These are phyloP conservation scores for Cutaneotrichosporon dermatis DNA, from an alignment of 1,284 basidiomycete species.

Conservation along the genomic window DNA sequence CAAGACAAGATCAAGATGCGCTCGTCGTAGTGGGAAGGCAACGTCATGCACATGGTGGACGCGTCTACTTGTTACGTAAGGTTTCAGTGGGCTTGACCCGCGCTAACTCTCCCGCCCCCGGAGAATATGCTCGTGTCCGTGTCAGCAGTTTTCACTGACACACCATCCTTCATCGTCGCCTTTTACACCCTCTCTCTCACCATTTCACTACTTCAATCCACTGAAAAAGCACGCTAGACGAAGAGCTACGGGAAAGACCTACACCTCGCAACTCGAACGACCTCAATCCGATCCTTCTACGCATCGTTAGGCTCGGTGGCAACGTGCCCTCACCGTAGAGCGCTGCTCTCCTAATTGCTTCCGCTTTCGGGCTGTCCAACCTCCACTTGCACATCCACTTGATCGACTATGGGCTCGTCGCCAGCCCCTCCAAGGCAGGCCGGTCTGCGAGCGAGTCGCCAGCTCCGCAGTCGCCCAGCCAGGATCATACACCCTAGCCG, in stretches of 20 bases:
- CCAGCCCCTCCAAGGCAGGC: slow-evolving; percentile 32
- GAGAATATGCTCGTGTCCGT: not conserved
- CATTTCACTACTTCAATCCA: not conserved
- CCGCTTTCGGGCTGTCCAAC: not conserved
- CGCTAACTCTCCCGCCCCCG: not conserved
- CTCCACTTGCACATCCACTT: not conserved
- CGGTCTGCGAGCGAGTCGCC: slow-evolving; percentile 38
- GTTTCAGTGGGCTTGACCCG: too few relatives aligned
- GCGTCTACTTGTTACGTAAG: too few relatives aligned
- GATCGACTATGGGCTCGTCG: slow-evolving; percentile 34
- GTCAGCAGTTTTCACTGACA: slow-evolving; percentile 4
- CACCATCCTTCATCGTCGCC: not conserved
- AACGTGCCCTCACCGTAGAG: not conserved
- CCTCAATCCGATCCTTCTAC: slow-evolving; percentile 7
- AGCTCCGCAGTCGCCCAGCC: slow-evolving; percentile 60
- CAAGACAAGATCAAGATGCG: too few relatives aligned
- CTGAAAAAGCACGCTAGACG: not conserved
- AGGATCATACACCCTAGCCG: slow-evolving; percentile 69
- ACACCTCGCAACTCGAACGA: slow-evolving; percentile 1
- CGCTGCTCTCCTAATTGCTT: not conserved
- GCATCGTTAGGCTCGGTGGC: slow-evolving; percentile 9
- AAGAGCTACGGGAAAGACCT: not conserved
- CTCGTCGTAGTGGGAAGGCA: too few relatives aligned
- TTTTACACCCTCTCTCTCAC: not conserved
- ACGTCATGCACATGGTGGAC: too few relatives aligned